Conservation (phyloP, 2,329 filamentous ascomycete species). For the Sporothrix globosa region DNA sequence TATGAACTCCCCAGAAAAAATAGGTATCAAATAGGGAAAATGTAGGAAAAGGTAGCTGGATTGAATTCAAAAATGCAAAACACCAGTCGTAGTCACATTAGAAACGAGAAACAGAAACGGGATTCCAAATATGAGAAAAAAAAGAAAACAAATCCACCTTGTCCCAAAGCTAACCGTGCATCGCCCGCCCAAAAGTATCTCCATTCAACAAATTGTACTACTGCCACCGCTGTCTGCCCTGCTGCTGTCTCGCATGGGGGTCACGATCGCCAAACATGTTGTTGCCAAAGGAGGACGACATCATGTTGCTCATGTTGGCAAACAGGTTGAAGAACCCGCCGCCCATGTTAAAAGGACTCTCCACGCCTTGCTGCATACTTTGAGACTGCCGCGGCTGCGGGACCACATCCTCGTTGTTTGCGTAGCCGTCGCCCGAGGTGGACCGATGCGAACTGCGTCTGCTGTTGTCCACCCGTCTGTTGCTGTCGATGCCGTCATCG, state of each 20-base stretch:
- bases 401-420: background rate
- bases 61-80: background rate
- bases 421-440: background rate
- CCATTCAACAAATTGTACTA: background rate
- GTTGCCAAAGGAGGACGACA: background rate
- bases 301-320: background rate
- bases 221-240: slow-evolving; percentile 7
- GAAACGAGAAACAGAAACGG: background rate
- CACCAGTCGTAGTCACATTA: background rate
- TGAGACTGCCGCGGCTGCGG: background rate
- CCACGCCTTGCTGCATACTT: background rate
- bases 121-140: background rate
- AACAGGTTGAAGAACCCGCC: background rate
- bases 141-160: background rate
- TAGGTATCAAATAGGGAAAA: background rate
- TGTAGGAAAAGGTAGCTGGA: background rate
- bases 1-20: background rate
- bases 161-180: background rate
- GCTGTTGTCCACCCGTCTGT: background rate
- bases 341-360: background rate
- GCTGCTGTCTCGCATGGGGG: background rate
- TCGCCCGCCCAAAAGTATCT: background rate
- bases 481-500: background rate
- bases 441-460: background rate
- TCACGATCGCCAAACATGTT: slow-evolving; percentile 10